phyloP scores from a whole-genome alignment of 2,329 filamentous ascomycete genomes.

The Aureobasidium musti region DNA sequence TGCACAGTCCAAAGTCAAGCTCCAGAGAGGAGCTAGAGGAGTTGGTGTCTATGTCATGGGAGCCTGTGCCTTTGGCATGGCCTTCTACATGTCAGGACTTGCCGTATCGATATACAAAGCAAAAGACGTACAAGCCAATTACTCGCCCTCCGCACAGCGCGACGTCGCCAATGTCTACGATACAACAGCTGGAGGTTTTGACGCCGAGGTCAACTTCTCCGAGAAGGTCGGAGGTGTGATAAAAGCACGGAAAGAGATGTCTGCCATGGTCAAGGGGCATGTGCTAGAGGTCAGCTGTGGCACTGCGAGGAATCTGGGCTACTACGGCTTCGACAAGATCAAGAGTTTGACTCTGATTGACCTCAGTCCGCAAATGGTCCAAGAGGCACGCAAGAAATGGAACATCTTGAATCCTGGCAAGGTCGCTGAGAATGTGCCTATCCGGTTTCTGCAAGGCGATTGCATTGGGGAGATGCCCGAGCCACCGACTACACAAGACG shows the following conservation, averaged over 20 bases:
- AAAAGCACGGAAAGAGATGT: conserved; percentile 45
- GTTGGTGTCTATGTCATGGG: conserved; percentile 24
- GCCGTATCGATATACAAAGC: conserved; percentile 39
- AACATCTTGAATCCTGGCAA: conserved; percentile 42
- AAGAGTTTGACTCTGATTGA: conserved; percentile 53
- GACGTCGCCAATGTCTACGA: conserved; percentile 53
- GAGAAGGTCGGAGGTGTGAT: conserved; percentile 49
- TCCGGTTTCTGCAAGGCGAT: conserved; percentile 49
- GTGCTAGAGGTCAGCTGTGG: conserved; percentile 54
- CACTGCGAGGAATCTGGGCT: conserved; percentile 52
- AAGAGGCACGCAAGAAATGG: conserved; percentile 53
- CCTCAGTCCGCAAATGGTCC: conserved; percentile 52
- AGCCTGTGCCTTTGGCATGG: conserved; percentile 43
- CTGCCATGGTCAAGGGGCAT: conserved; percentile 47
- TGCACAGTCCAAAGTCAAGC: conserved; percentile 14
- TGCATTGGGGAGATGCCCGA: conserved; percentile 48
- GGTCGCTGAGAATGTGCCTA: conserved; percentile 29
- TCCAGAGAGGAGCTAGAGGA: conserved; percentile 25
- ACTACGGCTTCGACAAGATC: conserved; percentile 44
- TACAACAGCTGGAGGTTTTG: conserved; percentile 49
- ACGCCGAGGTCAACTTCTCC: conserved; percentile 50
- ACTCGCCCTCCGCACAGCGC: conserved; percentile 34
- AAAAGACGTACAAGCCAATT: neutral
- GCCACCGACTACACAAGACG: conserved; percentile 38
- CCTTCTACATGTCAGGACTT: conserved; percentile 46